Evolutionary conservation across 2,329 filamentous ascomycete species (phyloP).

Genomic region (Thelonectria olida): DNA sequence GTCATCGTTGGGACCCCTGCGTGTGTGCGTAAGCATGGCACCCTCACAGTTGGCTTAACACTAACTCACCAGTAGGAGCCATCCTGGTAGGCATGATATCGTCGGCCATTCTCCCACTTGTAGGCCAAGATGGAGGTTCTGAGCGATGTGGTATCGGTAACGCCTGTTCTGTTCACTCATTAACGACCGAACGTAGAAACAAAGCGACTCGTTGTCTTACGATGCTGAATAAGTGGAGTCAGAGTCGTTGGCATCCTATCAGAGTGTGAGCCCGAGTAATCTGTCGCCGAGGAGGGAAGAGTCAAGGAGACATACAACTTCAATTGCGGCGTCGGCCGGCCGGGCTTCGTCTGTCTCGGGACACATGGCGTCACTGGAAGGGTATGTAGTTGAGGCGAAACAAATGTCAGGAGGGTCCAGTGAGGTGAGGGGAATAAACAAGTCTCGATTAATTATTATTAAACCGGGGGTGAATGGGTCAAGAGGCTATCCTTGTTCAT

Average conservation of each 20-base stretch:
- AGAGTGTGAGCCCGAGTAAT: not conserved
- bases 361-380: not conserved
- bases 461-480: not conserved
- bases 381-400: not conserved
- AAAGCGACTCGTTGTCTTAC: not conserved
- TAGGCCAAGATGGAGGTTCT: constrained; percentile 31
- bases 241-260: constrained; percentile 22
- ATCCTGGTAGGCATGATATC: constrained; percentile 58
- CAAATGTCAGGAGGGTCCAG: not conserved
- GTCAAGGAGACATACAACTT: not conserved
- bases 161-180: not conserved
- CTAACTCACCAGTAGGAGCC: constrained; percentile 48
- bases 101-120: constrained; percentile 57
- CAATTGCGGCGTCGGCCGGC: not conserved
- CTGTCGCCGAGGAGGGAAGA: not conserved
- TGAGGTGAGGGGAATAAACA: not conserved
- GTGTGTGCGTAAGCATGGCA: not conserved
- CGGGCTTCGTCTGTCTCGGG: not conserved
- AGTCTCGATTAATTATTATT: not conserved
- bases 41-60: rapidly evolving
- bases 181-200: not conserved
- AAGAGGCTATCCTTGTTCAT: not conserved
- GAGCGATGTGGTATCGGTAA: constrained; percentile 32
- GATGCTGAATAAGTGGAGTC: constrained; percentile 29
- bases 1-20: constrained; percentile 41